phyloP scores from a whole-genome alignment of 163 green algal species.

The Prototheca stagnorum region DNA sequence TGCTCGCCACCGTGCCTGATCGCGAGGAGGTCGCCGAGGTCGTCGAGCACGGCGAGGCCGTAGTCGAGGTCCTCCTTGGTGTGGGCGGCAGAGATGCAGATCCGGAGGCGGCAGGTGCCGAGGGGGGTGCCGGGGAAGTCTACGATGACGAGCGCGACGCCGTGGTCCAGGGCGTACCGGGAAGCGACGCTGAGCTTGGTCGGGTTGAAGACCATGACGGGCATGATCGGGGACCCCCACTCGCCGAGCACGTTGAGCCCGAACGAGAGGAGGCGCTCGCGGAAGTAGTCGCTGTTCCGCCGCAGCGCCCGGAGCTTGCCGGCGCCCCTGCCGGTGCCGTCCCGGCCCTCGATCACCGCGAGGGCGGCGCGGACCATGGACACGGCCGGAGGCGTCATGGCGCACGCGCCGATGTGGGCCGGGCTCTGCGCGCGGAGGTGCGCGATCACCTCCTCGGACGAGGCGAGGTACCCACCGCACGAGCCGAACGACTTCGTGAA shows the following conservation, averaged over 20 bases:
- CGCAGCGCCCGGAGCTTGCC: conserved; percentile 60
- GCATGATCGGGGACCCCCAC: conserved; percentile 90
- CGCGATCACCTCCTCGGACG: conserved; percentile 46
- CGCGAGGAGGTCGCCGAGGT: conserved; percentile 23
- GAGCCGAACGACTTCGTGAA: conserved; percentile 95
- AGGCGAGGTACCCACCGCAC: conserved; percentile 81
- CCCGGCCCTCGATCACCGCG: conserved; percentile 34
- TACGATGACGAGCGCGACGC: conserved; percentile 85
- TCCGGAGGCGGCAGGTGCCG: conserved; percentile 56
- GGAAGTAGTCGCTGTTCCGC: conserved; percentile 88
- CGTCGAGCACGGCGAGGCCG: conserved; percentile 42
- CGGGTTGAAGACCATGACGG: conserved; percentile 92
- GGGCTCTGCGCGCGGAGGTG: conserved; percentile 52
- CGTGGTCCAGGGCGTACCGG: conserved; percentile 40
- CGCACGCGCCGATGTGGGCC: conserved; percentile 62
- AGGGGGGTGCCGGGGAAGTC: conserved; percentile 90
- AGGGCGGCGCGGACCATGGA: conserved; percentile 59
- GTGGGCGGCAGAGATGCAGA: conserved; percentile 92
- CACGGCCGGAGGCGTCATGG: conserved; percentile 66
- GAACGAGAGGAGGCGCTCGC: conserved; percentile 45
- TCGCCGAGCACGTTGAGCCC: conserved; percentile 87
- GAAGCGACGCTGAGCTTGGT: conserved; percentile 65
- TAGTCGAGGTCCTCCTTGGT: conserved; percentile 71
- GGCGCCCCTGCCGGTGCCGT: conserved; percentile 49
- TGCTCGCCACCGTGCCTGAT: no score